Percentiles rank a stretch among this genome's conserved stretches.
Evolutionary conservation across 257 asterid genomes (phyloP).

Genomic region (Marsdenia floribunda): DNA sequence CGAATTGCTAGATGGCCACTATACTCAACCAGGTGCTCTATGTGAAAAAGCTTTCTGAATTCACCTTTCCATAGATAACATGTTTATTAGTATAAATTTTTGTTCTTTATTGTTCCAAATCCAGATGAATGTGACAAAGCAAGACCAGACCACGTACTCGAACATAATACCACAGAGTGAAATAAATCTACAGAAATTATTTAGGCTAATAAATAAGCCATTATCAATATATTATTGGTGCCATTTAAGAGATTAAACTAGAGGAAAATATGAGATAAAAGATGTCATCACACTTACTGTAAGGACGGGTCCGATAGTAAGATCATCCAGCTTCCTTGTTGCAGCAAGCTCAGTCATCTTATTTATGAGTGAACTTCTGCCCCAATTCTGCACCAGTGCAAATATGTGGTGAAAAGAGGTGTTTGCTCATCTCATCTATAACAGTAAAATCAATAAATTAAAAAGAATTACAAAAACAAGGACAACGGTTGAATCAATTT

Average conservation of each 20-base stretch:
- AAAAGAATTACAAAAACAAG: neutral
- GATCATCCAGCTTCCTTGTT: slow-evolving; percentile 76
- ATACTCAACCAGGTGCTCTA: neutral
- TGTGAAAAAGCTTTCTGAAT: neutral
- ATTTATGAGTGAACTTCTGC: slow-evolving; percentile 49
- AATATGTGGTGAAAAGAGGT: neutral
- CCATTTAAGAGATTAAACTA: neutral
- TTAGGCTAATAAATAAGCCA: neutral
- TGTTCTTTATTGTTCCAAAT: neutral
- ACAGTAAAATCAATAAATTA: neutral
- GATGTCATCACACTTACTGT: slow-evolving; percentile 44
- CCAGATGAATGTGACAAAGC: neutral
- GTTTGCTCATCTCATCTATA: neutral
- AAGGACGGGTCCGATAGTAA: slow-evolving; percentile 92
- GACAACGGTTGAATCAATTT: neutral
- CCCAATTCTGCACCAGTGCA: slow-evolving; percentile 63
- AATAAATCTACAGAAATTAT: neutral
- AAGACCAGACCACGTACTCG: neutral
- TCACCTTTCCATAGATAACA: neutral
- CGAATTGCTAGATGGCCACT: neutral
- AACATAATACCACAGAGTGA: neutral
- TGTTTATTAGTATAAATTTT: neutral
- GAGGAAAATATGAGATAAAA: neutral
- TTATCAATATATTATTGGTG: neutral
- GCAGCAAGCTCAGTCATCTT: slow-evolving; percentile 66